Percentiles rank a stretch among this genome's conserved stretches.
These are phyloP conservation scores for Linnemannia zychae DNA, from an alignment of 192 early-diverging fungal genomes.

Conservation along the genomic window DNA sequence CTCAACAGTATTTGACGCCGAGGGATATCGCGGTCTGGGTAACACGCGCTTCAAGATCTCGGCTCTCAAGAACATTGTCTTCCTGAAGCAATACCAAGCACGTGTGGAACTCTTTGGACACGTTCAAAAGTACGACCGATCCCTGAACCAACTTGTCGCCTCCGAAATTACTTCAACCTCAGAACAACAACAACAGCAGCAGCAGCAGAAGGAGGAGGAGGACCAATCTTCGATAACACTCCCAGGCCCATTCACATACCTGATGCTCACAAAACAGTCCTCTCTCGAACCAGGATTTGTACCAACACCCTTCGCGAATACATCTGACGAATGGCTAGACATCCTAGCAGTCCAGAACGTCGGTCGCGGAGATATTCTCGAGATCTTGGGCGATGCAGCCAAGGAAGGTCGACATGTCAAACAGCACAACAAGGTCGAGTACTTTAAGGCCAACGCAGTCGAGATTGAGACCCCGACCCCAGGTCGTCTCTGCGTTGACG, in stretches of 20 bases:
- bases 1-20: constrained; percentile 59
- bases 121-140: constrained; percentile 41
- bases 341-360: constrained; percentile 53
- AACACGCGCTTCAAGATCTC: constrained; percentile 60
- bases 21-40: constrained; percentile 54
- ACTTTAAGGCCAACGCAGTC: constrained; percentile 57
- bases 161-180: background rate
- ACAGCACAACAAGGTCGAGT: constrained; percentile 51
- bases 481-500: constrained; percentile 62
- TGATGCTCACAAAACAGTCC: constrained; percentile 60
- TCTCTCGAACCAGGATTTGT: constrained; percentile 61
- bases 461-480: constrained; percentile 46
- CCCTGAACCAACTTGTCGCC: constrained; percentile 15
- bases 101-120: constrained; percentile 36
- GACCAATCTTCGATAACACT: constrained; percentile 7
- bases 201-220: too few species aligned
- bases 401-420: constrained; percentile 55
- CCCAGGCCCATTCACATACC: constrained; percentile 58
- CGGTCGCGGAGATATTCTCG: constrained; percentile 39
- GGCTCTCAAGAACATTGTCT: constrained; percentile 43
- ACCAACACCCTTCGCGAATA: constrained; percentile 60
- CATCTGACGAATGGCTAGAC: constrained; percentile 58
- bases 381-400: constrained; percentile 25
- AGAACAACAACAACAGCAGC: background rate
- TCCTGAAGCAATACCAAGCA: constrained; percentile 58